Conservation (phyloP, 495 filamentous ascomycete genomes). For the Penicillium soppii region DNA sequence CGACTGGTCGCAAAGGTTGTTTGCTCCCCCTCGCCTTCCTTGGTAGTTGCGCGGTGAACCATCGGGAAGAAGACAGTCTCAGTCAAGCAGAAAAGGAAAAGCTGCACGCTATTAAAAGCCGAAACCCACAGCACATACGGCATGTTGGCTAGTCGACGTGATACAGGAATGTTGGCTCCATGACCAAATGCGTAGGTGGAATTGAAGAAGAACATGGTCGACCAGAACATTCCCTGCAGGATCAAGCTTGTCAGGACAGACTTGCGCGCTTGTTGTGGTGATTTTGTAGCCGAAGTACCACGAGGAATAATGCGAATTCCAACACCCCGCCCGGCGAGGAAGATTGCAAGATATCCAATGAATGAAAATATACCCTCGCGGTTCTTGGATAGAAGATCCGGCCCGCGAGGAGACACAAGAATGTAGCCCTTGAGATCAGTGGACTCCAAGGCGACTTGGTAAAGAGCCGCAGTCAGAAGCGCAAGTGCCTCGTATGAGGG, state of each 20-base stretch:
- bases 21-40: constrained; percentile 49
- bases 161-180: constrained; percentile 64
- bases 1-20: constrained; percentile 72
- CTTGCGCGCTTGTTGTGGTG: constrained; percentile 42
- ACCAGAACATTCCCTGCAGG: constrained; percentile 64
- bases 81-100: constrained; percentile 72
- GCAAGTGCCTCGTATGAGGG: constrained; percentile 75
- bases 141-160: constrained; percentile 86
- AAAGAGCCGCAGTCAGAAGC: constrained; percentile 59
- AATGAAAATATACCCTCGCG: constrained; percentile 94
- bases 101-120: constrained; percentile 79
- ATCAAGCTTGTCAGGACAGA: constrained; percentile 59
- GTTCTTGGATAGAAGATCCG: constrained; percentile 79
- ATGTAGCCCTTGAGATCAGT: constrained; percentile 81
- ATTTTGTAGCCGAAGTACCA: constrained; percentile 35
- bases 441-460: constrained; percentile 73
- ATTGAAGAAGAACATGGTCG: constrained; percentile 60
- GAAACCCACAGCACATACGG: constrained; percentile 91
- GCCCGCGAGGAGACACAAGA: constrained; percentile 72
- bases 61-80: constrained; percentile 76
- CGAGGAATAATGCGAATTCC: constrained; percentile 78
- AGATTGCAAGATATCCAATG: constrained; percentile 90
- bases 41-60: constrained; percentile 55
- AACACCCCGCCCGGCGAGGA: constrained; percentile 80
- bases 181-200: constrained; percentile 68